Conservation (phyloP, 495 filamentous ascomycete species). For the Xylaria acuta region DNA sequence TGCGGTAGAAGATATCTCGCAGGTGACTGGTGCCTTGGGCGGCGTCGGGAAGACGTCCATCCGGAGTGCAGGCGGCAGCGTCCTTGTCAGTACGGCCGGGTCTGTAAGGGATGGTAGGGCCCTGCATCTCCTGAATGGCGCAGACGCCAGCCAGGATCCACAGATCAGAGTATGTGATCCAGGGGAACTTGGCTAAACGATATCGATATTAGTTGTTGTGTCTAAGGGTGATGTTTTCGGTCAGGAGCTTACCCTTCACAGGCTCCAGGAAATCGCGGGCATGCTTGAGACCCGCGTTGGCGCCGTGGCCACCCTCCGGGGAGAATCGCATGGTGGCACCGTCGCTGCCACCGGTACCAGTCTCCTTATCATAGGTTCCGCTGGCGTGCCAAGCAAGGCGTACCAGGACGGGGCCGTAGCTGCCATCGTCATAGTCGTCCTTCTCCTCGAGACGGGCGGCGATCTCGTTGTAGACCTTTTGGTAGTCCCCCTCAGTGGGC, state of each 20-base stretch:
- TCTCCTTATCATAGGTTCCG: constrained; percentile 88
- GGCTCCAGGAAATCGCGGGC: constrained; percentile 94
- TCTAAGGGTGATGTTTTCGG: constrained; percentile 1
- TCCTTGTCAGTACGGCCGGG: constrained; percentile 86
- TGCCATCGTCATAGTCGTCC: constrained; percentile 96
- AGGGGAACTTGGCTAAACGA: constrained; percentile 75
- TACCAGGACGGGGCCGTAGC: constrained; percentile 88
- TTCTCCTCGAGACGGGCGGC: constrained; percentile 80
- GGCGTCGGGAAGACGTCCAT: constrained; percentile 94
- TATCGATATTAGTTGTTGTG: not conserved
- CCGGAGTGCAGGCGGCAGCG: constrained; percentile 86
- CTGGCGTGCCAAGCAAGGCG: constrained; percentile 88
- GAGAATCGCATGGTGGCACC: constrained; percentile 98
- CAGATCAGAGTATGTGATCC: constrained; percentile 95
- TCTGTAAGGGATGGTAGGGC: constrained; percentile 86
- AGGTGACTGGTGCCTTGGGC: constrained; percentile 81
- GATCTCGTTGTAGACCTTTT: constrained; percentile 92
- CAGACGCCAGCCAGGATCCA: constrained; percentile 90
- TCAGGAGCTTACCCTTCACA: constrained; percentile 68
- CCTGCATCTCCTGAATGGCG: constrained; percentile 94
- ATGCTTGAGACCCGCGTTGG: constrained; percentile 87
- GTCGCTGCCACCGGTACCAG: constrained; percentile 91
- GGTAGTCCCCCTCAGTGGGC: constrained; percentile 87
- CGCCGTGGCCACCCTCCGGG: constrained; percentile 90
- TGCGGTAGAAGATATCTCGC: constrained; percentile 91